Conservation (phyloP, 345 rosid species). For the Abelmoschus esculentus region DNA sequence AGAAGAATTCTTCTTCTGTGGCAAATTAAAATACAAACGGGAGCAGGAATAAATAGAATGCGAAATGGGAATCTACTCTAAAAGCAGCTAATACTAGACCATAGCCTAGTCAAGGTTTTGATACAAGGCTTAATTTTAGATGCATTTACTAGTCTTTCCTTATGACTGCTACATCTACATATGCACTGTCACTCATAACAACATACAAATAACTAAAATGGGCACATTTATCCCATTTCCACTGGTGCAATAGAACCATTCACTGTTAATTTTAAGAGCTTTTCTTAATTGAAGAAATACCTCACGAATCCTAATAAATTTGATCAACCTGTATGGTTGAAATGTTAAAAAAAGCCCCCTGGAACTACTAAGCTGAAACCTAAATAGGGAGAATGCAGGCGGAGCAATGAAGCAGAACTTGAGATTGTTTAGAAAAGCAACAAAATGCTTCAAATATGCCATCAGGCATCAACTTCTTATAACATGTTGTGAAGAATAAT, state of each 20-base stretch:
- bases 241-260: neutral
- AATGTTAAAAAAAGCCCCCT: neutral
- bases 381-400: neutral
- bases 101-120: neutral
- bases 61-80: neutral
- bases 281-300: neutral
- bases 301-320: neutral
- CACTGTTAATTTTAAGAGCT: too few relatives aligned
- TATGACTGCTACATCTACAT: neutral
- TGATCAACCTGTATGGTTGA: neutral
- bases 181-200: neutral
- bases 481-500: neutral
- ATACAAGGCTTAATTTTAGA: neutral
- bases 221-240: slow-evolving; percentile 1
- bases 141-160: neutral
- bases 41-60: neutral
- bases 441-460: neutral
- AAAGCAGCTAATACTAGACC: neutral
- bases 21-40: neutral
- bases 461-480: neutral
- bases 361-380: neutral
- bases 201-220: neutral
- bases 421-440: neutral
- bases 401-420: neutral
- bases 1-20: neutral